These are phyloP conservation scores for Microcyclospora pomicola DNA, from an alignment of 2,329 filamentous ascomycete genomes.

Conservation along the genomic window DNA sequence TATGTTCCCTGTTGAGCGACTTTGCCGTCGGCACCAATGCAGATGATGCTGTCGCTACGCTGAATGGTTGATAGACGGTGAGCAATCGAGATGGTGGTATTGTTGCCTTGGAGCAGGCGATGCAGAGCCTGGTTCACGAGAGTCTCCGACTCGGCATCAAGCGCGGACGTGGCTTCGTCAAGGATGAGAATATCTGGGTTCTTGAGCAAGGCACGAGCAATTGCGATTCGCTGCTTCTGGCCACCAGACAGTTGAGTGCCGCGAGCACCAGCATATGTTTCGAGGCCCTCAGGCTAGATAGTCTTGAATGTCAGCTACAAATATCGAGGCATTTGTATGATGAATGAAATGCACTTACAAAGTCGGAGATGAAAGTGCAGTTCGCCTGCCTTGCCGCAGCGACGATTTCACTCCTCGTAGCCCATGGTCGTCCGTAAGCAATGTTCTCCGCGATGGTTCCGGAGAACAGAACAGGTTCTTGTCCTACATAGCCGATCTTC, in stretches of 20 bases:
- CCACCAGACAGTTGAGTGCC: conserved; percentile 90
- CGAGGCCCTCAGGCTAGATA: conserved; percentile 66
- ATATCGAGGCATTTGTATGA: conserved; percentile 3
- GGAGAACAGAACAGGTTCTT: conserved; percentile 87
- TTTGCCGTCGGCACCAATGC: conserved; percentile 69
- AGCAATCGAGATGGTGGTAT: conserved; percentile 95
- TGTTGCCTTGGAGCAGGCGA: conserved; percentile 67
- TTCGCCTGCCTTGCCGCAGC: conserved; percentile 82
- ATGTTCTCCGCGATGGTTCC: conserved; percentile 82
- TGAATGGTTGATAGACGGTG: conserved; percentile 95
- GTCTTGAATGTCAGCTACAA: conserved; percentile 5
- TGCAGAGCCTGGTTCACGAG: conserved; percentile 84
- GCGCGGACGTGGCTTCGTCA: conserved; percentile 84
- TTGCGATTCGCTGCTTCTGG: conserved; percentile 95
- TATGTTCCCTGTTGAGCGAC: conserved; percentile 89
- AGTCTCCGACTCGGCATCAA: conserved; percentile 94
- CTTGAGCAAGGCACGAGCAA: conserved; percentile 86
- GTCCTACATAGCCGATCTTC: conserved; percentile 86
- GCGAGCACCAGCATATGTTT: conserved; percentile 82
- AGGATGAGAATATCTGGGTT: conserved; percentile 93
- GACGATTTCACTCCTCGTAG: conserved; percentile 67
- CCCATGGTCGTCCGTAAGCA: conserved; percentile 71
- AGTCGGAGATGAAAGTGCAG: conserved; percentile 91
- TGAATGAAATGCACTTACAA: conserved; percentile 37
- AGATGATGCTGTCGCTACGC: conserved; percentile 85